phyloP scores from a whole-genome alignment of 441 rosid genomes.

The Syzygium syzygioides region DNA sequence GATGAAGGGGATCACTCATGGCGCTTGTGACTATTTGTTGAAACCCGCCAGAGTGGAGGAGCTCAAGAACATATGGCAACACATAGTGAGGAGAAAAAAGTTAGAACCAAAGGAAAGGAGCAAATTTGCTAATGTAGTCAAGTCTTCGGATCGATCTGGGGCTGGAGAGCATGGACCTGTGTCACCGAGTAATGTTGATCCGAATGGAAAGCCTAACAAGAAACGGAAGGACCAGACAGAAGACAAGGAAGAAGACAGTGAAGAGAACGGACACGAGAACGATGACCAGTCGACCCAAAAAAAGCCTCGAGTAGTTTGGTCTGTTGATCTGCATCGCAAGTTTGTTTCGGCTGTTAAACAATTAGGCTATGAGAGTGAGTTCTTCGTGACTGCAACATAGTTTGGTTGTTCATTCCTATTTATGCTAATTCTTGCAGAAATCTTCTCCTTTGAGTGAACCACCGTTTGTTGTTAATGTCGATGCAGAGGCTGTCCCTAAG shows the following conservation, averaged over 20 bases:
- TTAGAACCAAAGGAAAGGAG: slow-evolving; percentile 27
- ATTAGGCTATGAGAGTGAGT: slow-evolving; percentile 3
- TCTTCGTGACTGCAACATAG: neutral
- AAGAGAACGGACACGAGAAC: neutral
- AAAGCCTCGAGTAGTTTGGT: slow-evolving; percentile 8
- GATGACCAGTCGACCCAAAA: neutral
- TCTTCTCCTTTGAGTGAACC: neutral
- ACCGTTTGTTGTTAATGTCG: neutral
- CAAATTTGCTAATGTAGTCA: slow-evolving; percentile 34
- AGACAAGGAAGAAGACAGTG: neutral
- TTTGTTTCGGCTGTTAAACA: neutral
- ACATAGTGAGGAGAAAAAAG: neutral
- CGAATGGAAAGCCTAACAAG: neutral
- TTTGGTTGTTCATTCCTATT: neutral
- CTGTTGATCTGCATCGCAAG: neutral
- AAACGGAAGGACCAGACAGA: neutral
- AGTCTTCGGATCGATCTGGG: slow-evolving; percentile 17
- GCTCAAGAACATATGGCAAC: slow-evolving; percentile 8
- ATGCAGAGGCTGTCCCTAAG: slow-evolving; percentile 12
- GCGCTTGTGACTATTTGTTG: slow-evolving; percentile 9
- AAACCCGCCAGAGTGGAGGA: slow-evolving; percentile 8
- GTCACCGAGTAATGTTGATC: slow-evolving; percentile 15
- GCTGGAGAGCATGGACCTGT: slow-evolving; percentile 24
- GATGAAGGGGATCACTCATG: slow-evolving; percentile 1
- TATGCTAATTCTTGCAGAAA: neutral